These are phyloP conservation scores for Apiotrichum akiyoshidainum DNA, from an alignment of 1,284 basidiomycete species.

Conservation along the genomic window DNA sequence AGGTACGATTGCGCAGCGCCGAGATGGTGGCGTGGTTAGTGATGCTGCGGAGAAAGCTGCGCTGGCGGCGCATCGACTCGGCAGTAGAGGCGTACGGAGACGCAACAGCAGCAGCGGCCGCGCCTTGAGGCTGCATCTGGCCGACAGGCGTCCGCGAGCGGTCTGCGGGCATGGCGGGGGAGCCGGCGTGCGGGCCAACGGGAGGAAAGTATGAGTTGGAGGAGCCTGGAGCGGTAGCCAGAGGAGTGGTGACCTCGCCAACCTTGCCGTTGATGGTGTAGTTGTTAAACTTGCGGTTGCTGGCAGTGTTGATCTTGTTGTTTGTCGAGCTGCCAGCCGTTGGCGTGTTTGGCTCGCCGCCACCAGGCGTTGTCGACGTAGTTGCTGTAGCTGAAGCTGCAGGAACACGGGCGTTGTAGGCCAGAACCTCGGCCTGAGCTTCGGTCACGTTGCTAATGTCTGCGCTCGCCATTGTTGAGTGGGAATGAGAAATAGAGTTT, in stretches of 20 bases:
- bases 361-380: no score
- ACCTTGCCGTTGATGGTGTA: not conserved
- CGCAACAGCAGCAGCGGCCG: not conserved
- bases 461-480: no score
- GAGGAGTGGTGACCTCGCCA: not conserved
- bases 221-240: not conserved
- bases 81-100: not conserved
- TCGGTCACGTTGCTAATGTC: not conserved
- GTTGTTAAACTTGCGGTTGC: not conserved
- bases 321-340: no score
- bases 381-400: not conserved
- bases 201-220: no score
- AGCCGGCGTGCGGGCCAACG: no score
- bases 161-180: not conserved
- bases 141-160: not conserved
- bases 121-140: not conserved
- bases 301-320: not conserved
- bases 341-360: no score
- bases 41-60: conserved; percentile 32
- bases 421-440: conserved; percentile 3
- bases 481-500: not conserved
- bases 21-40: conserved; percentile 37
- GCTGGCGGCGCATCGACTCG: conserved; percentile 9
- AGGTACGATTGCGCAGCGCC: conserved; percentile 20
- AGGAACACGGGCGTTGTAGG: not conserved